phyloP scores from a whole-genome alignment of 2,329 filamentous ascomycete genomes.

The Neoascochyta sp. region DNA sequence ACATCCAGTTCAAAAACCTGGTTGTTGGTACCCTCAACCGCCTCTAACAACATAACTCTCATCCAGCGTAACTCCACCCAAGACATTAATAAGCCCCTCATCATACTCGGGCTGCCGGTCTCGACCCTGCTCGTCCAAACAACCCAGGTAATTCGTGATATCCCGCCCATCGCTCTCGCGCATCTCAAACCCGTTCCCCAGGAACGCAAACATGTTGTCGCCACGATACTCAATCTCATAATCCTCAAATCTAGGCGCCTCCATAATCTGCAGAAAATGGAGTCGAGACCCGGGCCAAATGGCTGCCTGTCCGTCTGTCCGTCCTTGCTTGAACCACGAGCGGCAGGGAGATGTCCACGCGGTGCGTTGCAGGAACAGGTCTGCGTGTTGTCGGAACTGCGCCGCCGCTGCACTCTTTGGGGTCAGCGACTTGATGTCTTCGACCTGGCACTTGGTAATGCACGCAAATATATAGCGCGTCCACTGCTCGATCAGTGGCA shows the following conservation, averaged over 20 bases:
- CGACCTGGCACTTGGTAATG: constrained; percentile 22
- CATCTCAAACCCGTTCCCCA: constrained; percentile 40
- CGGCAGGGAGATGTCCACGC: constrained; percentile 24
- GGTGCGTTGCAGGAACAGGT: constrained; percentile 22
- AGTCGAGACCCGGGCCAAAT: constrained; percentile 21
- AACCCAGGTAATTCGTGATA: constrained; percentile 46
- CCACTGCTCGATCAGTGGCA: constrained; percentile 25
- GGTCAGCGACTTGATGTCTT: constrained; percentile 19
- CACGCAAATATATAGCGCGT: constrained; percentile 20
- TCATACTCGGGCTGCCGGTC: constrained; percentile 44
- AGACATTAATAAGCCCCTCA: constrained; percentile 35
- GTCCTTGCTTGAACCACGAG: constrained; percentile 24
- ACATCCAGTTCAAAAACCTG: too few relatives aligned
- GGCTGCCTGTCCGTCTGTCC: constrained; percentile 17
- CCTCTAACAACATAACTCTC: constrained; percentile 26
- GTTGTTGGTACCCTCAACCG: too few relatives aligned
- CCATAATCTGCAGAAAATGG: constrained; percentile 23
- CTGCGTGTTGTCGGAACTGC: constrained; percentile 20
- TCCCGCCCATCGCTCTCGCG: constrained; percentile 48
- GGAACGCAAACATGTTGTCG: constrained; percentile 19
- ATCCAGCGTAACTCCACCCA: constrained; percentile 35
- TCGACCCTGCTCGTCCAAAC: constrained; percentile 34
- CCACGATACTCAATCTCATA: constrained; percentile 18
- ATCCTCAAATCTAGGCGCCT: constrained; percentile 20
- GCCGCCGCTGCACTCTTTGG: constrained; percentile 11